These are phyloP conservation scores for Trichoderma afroharzianum DNA, from an alignment of 2,329 filamentous ascomycete species.

Conservation along the genomic window DNA sequence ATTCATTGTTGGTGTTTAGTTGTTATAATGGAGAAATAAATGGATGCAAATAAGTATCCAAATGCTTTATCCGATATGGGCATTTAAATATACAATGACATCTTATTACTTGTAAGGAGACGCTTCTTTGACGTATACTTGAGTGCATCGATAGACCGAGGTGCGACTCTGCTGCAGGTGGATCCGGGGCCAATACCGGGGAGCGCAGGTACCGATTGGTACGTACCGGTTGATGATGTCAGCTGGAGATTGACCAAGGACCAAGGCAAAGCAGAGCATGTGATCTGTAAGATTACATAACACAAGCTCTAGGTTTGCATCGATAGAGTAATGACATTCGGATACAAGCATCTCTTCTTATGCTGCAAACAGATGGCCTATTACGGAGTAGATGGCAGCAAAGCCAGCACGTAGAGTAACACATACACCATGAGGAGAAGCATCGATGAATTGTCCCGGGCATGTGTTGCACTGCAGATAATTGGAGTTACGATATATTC, in stretches of 20 bases:
- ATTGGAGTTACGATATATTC: background rate
- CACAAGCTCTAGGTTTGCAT: background rate
- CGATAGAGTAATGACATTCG: background rate
- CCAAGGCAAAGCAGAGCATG: background rate
- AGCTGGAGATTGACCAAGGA: too few species aligned
- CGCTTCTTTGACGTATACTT: background rate
- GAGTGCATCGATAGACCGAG: background rate
- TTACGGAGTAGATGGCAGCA: background rate
- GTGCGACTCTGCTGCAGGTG: background rate
- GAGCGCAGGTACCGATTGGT: background rate
- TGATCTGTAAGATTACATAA: background rate
- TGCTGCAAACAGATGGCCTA: background rate
- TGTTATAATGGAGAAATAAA: background rate
- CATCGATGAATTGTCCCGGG: background rate
- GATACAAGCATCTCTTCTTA: background rate
- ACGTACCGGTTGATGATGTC: background rate
- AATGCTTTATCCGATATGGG: background rate
- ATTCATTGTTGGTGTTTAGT: background rate
- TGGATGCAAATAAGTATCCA: too few species aligned
- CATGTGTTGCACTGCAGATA: background rate
- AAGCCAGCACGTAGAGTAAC: background rate
- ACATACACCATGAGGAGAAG: background rate
- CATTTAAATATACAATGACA: background rate
- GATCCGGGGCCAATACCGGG: background rate
- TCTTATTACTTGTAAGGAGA: background rate